Conservation (phyloP, 2,329 filamentous ascomycete genomes). For the Coniochaeta sp. region DNA sequence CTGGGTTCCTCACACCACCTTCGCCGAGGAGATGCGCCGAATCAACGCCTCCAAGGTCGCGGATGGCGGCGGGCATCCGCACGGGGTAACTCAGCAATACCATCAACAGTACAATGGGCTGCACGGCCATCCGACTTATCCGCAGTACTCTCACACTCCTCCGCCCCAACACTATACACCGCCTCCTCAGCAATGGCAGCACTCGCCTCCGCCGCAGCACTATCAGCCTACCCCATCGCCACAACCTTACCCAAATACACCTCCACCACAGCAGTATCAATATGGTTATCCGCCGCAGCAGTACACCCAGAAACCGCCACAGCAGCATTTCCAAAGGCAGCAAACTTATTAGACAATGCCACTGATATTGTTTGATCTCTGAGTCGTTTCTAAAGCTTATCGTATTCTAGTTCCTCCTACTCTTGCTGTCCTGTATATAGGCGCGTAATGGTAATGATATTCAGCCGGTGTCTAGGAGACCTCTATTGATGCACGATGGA, state of each 20-base stretch:
- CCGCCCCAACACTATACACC: not conserved
- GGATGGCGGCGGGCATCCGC: not conserved
- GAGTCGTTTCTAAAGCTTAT: not conserved
- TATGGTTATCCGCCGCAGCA: not conserved
- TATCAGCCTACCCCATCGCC: not conserved
- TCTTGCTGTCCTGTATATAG: not conserved
- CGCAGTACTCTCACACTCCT: not conserved
- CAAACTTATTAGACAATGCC: not conserved
- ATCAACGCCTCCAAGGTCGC: slow-evolving; percentile 7
- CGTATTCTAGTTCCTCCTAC: not conserved
- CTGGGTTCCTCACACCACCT: slow-evolving; percentile 16
- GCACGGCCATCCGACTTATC: not conserved
- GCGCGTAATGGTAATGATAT: not conserved
- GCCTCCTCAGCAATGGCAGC: not conserved
- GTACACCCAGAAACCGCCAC: not conserved
- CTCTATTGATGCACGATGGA: not conserved
- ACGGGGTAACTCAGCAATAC: not conserved
- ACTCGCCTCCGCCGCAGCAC: not conserved
- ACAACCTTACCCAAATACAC: not conserved
- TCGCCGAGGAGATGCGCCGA: slow-evolving; percentile 16
- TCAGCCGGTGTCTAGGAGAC: not conserved
- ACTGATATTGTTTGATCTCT: not conserved
- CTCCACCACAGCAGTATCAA: not conserved
- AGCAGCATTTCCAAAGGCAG: not conserved
- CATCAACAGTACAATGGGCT: not conserved